These are phyloP conservation scores for Ramaria sp. DNA, from an alignment of 768 basidiomycete species.

Conservation along the genomic window DNA sequence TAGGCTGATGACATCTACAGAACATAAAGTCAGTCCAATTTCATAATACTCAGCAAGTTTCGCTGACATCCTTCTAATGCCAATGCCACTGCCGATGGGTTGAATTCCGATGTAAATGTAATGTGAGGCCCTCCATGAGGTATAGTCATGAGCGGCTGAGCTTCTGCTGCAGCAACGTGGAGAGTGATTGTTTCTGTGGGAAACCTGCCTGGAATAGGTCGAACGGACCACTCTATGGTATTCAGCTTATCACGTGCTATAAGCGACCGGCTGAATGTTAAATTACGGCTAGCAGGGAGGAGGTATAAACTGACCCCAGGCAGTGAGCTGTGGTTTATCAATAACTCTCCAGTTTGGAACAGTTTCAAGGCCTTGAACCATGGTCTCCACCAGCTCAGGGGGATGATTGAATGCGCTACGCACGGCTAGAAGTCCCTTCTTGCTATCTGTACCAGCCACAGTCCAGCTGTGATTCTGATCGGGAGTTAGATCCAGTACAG, in stretches of 20 bases:
- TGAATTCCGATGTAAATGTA: slow-evolving; percentile 36
- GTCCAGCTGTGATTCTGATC: slow-evolving; percentile 36
- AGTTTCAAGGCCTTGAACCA: slow-evolving; percentile 18
- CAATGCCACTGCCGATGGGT: slow-evolving; percentile 29
- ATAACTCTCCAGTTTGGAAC: slow-evolving; percentile 29
- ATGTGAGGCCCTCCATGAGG: slow-evolving; percentile 60
- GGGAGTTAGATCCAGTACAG: slow-evolving; percentile 33
- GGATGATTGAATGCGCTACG: slow-evolving; percentile 39
- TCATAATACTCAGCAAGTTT: not conserved
- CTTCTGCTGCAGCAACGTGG: not conserved
- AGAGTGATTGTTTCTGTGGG: slow-evolving; percentile 35
- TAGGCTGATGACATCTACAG: slow-evolving; percentile 45
- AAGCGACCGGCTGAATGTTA: too few relatives aligned
- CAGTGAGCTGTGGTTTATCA: slow-evolving; percentile 29
- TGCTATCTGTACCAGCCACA: slow-evolving; percentile 39
- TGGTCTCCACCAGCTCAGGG: slow-evolving; percentile 38
- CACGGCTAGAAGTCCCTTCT: slow-evolving; percentile 31
- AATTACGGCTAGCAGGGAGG: too few relatives aligned
- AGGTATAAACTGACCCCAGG: slow-evolving; percentile 25
- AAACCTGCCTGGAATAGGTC: slow-evolving; percentile 37
- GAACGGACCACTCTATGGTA: slow-evolving; percentile 29
- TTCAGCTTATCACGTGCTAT: slow-evolving; percentile 34
- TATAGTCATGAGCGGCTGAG: slow-evolving; percentile 30
- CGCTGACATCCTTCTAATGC: slow-evolving; percentile 53
- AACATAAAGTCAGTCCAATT: not conserved